phyloP scores from a whole-genome alignment of 169 alveolate genomes.

The Plasmodium gonderi region DNA sequence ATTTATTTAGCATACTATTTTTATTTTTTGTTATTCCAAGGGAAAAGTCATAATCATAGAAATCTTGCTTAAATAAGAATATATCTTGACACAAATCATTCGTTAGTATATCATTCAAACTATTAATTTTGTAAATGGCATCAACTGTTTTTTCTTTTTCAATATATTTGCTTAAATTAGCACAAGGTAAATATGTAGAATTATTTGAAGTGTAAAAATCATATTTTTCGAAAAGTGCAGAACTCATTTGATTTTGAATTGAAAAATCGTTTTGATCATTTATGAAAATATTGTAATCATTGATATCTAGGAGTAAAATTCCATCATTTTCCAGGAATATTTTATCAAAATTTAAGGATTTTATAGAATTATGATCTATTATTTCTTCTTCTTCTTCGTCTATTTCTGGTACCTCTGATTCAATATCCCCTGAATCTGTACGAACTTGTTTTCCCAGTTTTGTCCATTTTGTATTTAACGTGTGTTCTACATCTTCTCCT shows the following conservation, averaged over 20 bases:
- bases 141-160: constrained; percentile 1
- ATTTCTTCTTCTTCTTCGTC: not conserved
- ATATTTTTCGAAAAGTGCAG: constrained; percentile 49
- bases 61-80: constrained; percentile 35
- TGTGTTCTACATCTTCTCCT: too few relatives aligned
- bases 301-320: constrained; percentile 36
- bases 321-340: constrained; percentile 67
- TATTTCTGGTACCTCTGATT: not conserved
- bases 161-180: constrained; percentile 9
- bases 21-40: constrained; percentile 41
- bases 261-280: constrained; percentile 50
- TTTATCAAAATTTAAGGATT: constrained; percentile 53
- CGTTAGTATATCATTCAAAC: constrained; percentile 8
- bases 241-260: constrained; percentile 22
- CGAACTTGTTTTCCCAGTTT: not conserved
- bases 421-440: not conserved
- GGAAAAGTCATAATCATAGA: constrained; percentile 45
- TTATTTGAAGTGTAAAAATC: constrained; percentile 17
- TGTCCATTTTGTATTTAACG: not conserved
- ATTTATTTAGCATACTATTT: constrained; percentile 9
- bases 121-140: constrained; percentile 6
- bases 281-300: constrained; percentile 56
- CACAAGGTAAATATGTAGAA: constrained; percentile 25
- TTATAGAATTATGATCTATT: constrained; percentile 5
- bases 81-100: constrained; percentile 11